phyloP scores from a whole-genome alignment of 495 filamentous ascomycete genomes.

The Xylaria intraflava region DNA sequence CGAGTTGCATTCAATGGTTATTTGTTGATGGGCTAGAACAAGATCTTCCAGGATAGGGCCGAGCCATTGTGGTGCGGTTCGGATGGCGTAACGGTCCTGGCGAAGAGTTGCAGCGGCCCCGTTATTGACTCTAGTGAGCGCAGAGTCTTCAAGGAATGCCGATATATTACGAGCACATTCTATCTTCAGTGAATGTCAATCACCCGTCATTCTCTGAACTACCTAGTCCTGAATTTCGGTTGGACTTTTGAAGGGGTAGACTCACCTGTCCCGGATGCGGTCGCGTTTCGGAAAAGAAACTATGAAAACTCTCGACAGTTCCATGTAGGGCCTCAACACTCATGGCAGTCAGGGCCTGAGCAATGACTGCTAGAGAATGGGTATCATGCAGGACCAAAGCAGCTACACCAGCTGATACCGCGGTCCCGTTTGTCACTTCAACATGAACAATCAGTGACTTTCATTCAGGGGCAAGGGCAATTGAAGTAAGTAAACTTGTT shows the following conservation, averaged over 20 bases:
- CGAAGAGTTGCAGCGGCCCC: conserved; percentile 36
- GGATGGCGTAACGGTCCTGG: conserved; percentile 49
- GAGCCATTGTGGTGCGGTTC: conserved; percentile 50
- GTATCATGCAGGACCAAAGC: conserved; percentile 43
- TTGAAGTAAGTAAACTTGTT: too few species aligned
- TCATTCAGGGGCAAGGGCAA: not conserved
- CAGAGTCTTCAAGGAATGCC: conserved; percentile 26
- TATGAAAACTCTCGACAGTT: conserved; percentile 41
- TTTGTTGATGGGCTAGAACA: conserved; percentile 35
- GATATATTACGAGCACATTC: conserved; percentile 45
- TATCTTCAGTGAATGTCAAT: conserved; percentile 42
- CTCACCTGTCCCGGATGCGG: conserved; percentile 48
- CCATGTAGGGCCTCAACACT: conserved; percentile 38
- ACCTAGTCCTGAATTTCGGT: too few species aligned
- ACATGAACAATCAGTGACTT: conserved; percentile 22
- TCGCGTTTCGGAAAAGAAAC: conserved; percentile 44
- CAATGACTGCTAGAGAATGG: conserved; percentile 39
- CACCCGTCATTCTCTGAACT: conserved; percentile 32
- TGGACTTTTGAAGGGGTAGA: not conserved
- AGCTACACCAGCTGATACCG: conserved; percentile 39
- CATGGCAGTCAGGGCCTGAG: conserved; percentile 45
- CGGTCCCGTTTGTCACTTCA: conserved; percentile 43
- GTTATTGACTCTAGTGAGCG: conserved; percentile 10
- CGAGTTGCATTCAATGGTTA: conserved; percentile 46
- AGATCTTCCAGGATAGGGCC: conserved; percentile 48